Evolutionary conservation across 1,139 yeast genomes (phyloP).

Genomic region (Taphrina communis): DNA sequence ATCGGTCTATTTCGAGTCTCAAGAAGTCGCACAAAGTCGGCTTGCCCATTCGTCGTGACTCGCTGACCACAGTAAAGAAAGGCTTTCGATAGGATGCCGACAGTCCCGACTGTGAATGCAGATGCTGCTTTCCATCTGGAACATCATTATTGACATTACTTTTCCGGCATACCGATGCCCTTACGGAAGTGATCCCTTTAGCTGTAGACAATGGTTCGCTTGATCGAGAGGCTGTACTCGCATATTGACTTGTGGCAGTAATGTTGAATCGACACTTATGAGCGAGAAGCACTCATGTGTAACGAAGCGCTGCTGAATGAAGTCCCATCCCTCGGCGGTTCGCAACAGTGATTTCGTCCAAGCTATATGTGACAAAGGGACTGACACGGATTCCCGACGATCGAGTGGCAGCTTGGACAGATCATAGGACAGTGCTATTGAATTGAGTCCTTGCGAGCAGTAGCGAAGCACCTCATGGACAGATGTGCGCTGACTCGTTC

Average conservation of each 20-base stretch:
- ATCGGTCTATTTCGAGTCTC: conserved; percentile 63
- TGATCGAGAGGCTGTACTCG: conserved; percentile 18
- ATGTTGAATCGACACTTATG: too few relatives aligned
- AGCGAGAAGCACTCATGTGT: too few relatives aligned
- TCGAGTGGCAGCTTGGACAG: too few relatives aligned
- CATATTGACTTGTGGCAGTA: not conserved
- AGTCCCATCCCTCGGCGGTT: too few relatives aligned
- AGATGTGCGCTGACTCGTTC: not conserved
- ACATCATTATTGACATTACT: not conserved
- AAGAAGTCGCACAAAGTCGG: conserved; percentile 40
- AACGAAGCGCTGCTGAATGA: too few relatives aligned
- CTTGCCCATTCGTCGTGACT: conserved; percentile 28
- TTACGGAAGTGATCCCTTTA: conserved; percentile 35
- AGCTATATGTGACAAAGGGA: too few relatives aligned
- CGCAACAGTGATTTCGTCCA: too few relatives aligned
- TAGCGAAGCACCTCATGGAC: too few relatives aligned
- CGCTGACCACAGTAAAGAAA: conserved; percentile 26
- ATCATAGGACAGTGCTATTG: too few relatives aligned
- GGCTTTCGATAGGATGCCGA: conserved; percentile 36
- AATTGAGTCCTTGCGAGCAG: too few relatives aligned
- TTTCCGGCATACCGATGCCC: too few relatives aligned
- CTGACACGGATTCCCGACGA: too few relatives aligned
- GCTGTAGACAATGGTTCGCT: conserved; percentile 29
- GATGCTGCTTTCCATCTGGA: conserved; percentile 35
- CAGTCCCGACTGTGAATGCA: conserved; percentile 36